These are phyloP conservation scores for Aureobasidium sp. DNA, from an alignment of 2,329 filamentous ascomycete genomes.

Conservation along the genomic window DNA sequence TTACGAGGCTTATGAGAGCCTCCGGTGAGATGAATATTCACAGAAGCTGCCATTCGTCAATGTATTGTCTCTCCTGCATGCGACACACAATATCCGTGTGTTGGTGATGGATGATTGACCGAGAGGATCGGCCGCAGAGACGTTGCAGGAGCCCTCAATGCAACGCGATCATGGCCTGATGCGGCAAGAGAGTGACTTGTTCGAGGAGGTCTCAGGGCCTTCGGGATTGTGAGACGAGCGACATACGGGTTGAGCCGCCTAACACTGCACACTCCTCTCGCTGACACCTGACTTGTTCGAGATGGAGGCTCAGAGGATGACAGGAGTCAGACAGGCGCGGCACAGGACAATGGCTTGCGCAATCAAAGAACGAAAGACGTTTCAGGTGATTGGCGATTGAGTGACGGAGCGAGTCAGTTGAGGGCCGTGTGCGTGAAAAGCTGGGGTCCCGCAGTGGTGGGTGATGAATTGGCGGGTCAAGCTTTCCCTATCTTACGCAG, in stretches of 20 bases:
- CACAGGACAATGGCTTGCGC: constrained; percentile 10
- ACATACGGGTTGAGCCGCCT: background rate
- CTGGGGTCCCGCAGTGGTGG: background rate
- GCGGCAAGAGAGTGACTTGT: background rate
- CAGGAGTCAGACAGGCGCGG: constrained; percentile 8
- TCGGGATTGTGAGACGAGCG: background rate
- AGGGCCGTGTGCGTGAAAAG: background rate
- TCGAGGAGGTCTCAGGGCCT: background rate
- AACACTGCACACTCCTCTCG: background rate
- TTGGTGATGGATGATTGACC: background rate
- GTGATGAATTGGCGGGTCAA: constrained; percentile 1
- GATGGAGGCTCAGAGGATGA: background rate
- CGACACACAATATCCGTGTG: background rate
- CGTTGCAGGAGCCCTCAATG: background rate
- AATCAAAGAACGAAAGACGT: constrained; percentile 1
- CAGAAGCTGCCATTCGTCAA: background rate
- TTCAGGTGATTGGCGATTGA: background rate
- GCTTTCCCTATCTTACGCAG: constrained; percentile 14
- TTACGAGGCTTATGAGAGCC: background rate
- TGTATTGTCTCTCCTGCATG: constrained; percentile 1
- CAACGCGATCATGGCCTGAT: background rate
- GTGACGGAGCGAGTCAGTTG: background rate
- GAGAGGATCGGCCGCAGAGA: too few species aligned
- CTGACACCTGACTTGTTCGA: background rate
- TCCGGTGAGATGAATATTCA: background rate